Conservation (phyloP, 208 protist genomes). For the Zelonia costaricensis region DNA sequence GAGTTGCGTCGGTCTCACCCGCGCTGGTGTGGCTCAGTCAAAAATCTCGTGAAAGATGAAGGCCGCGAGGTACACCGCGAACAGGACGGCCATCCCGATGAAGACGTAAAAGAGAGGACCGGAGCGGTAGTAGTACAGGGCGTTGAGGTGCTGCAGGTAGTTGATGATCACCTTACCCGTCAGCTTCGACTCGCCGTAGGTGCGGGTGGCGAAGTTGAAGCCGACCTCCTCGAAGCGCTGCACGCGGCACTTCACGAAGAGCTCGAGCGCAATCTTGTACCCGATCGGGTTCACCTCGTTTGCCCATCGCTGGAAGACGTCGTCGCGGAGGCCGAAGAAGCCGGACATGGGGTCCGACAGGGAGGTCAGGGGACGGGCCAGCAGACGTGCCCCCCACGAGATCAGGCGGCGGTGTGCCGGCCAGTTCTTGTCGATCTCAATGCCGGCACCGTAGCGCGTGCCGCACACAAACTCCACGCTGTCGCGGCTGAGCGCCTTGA, state of each 20-base stretch:
- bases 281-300: constrained; percentile 80
- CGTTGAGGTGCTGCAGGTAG: constrained; percentile 80
- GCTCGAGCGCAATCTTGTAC: constrained; percentile 94
- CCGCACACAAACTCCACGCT: constrained; percentile 88
- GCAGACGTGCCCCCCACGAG: constrained; percentile 77
- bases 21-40: no score
- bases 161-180: constrained; percentile 88
- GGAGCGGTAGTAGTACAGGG: constrained; percentile 72
- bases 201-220: constrained; percentile 85
- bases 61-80: constrained; percentile 13
- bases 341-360: constrained; percentile 94
- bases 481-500: constrained; percentile 54
- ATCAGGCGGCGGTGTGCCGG: constrained; percentile 86
- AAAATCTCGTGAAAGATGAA: constrained; percentile 4
- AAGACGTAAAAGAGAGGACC: constrained; percentile 45
- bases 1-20: no score
- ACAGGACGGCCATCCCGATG: constrained; percentile 21
- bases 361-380: constrained; percentile 85
- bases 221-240: constrained; percentile 69
- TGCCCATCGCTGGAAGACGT: constrained; percentile 52
- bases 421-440: constrained; percentile 87
- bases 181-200: constrained; percentile 85
- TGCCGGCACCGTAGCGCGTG: constrained; percentile 79
- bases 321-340: constrained; percentile 86
- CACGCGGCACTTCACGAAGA: constrained; percentile 89